Evolutionary conservation across 441 rosid genomes (phyloP).

Genomic region (Erodium trifolium): DNA sequence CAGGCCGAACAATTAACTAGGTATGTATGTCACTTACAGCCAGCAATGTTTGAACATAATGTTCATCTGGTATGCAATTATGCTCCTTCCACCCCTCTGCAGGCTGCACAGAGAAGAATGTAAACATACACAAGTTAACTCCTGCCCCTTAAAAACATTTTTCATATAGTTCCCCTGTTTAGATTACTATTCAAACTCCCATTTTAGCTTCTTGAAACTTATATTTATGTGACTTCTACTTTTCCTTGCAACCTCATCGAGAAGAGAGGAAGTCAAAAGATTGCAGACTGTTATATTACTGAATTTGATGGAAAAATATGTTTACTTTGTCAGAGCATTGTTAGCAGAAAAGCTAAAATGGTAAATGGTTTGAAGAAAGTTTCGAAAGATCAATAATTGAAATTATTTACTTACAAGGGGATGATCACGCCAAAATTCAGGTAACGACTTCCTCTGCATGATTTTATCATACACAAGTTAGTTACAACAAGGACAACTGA

Average conservation of each 20-base stretch:
- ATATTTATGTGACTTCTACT: background rate
- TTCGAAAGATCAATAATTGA: background rate
- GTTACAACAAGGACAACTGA: background rate
- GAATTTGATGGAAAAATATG: background rate
- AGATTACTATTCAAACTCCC: background rate
- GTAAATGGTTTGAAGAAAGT: background rate
- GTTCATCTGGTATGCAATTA: conserved; percentile 11
- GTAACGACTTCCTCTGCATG: conserved; percentile 8
- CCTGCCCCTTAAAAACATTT: background rate
- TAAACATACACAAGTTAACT: background rate
- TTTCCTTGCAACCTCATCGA: background rate
- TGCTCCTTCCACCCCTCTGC: conserved; percentile 9
- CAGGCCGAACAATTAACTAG: background rate
- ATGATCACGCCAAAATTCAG: conserved; percentile 9
- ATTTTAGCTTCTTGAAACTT: background rate
- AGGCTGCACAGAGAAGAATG: conserved; percentile 9
- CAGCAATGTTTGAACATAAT: conserved; percentile 8
- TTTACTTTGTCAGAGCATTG: background rate
- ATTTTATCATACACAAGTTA: background rate
- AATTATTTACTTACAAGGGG: conserved; percentile 3
- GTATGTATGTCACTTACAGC: background rate
- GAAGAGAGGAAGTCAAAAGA: background rate
- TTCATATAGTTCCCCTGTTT: background rate
- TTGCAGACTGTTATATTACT: background rate
- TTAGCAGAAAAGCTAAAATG: background rate